A percentile compares a stretch with the other conserved stretches of the same genome.
These are phyloP conservation scores for Neurospora crassa DNA, from an alignment of 2,329 filamentous ascomycete species.

Conservation along the genomic window DNA sequence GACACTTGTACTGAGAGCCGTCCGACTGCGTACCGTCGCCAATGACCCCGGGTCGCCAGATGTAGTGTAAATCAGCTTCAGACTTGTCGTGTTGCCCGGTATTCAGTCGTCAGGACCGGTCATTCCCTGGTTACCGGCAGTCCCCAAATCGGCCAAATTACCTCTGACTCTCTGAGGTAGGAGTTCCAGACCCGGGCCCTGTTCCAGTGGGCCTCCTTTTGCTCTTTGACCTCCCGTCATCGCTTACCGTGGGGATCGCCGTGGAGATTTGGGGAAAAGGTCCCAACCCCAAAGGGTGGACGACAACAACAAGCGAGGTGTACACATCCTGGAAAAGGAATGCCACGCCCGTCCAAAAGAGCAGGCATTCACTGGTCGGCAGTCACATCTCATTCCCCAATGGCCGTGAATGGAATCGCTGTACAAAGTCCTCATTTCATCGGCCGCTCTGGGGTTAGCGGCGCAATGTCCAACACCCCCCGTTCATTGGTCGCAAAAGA, in stretches of 20 bases:
- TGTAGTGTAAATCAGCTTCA: too few species aligned
- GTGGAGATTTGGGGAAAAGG: not conserved
- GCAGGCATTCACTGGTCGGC: not conserved
- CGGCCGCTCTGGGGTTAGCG: constrained; percentile 11
- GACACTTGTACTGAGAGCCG: not conserved
- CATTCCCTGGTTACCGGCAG: not conserved
- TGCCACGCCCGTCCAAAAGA: not conserved
- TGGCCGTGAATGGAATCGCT: not conserved
- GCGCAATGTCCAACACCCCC: constrained; percentile 10
- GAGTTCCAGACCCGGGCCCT: not conserved
- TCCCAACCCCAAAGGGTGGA: not conserved
- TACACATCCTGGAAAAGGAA: not conserved
- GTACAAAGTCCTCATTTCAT: constrained; percentile 14
- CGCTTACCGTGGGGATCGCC: not conserved
- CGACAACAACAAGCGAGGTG: not conserved
- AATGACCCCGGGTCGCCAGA: not conserved
- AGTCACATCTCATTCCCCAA: not conserved
- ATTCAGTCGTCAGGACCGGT: not conserved
- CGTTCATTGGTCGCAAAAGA: constrained; percentile 11
- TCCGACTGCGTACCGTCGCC: not conserved
- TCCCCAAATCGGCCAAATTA: not conserved
- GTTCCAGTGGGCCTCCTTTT: not conserved
- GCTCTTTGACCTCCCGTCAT: not conserved
- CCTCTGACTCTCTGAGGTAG: not conserved
- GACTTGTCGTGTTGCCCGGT: too few species aligned